These are phyloP conservation scores for Eucalyptus marginata DNA, from an alignment of 345 rosid species.

Conservation along the genomic window DNA sequence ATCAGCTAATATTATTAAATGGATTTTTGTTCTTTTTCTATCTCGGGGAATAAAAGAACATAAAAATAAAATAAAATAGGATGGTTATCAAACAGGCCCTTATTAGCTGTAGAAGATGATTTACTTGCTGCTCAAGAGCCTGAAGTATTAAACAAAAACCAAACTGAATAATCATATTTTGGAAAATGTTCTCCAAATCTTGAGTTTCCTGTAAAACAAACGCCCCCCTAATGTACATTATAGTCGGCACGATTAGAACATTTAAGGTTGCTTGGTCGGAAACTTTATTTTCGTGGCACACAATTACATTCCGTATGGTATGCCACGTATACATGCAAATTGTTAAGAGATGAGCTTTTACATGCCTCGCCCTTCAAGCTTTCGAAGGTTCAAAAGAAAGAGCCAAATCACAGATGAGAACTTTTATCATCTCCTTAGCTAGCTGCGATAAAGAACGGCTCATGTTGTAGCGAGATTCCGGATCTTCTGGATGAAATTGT, in stretches of 20 bases:
- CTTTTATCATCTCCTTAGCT: background rate
- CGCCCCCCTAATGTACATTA: too few relatives aligned
- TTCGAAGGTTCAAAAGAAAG: too few relatives aligned
- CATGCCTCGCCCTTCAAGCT: background rate
- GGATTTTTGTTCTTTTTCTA: too few relatives aligned
- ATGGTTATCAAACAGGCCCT: rapidly evolving
- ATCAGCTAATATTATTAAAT: too few relatives aligned
- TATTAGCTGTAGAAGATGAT: too few relatives aligned
- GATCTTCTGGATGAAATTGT: background rate
- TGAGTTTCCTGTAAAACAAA: too few relatives aligned
- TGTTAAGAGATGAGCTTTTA: background rate
- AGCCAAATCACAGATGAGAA: background rate
- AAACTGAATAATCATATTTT: too few relatives aligned
- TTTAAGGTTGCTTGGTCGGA: background rate
- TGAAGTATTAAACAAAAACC: too few relatives aligned
- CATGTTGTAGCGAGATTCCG: background rate
- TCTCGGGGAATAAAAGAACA: rapidly evolving
- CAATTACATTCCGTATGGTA: background rate
- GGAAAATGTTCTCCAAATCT: too few relatives aligned
- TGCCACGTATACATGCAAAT: background rate
- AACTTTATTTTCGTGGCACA: background rate
- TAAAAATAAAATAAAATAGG: too few relatives aligned
- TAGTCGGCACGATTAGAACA: background rate
- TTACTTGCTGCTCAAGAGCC: too few relatives aligned
- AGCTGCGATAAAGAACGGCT: background rate